phyloP scores from a whole-genome alignment of 2,329 filamentous ascomycete genomes.

The Pezicula neosporulosa region DNA sequence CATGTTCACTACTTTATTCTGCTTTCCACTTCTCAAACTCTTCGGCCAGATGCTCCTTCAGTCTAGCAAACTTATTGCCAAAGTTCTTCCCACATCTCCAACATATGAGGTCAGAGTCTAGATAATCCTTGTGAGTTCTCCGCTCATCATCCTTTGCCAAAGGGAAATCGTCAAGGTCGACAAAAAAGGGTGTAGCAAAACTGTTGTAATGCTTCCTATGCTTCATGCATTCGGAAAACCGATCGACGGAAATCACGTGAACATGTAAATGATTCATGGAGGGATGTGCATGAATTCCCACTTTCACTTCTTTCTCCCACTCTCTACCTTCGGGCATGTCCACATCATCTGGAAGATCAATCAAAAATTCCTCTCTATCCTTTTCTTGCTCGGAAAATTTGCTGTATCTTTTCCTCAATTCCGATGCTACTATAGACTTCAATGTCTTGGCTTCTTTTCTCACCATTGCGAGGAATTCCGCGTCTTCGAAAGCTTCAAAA shows the following conservation, averaged over 20 bases:
- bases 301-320: constrained; percentile 71
- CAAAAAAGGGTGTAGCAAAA: constrained; percentile 82
- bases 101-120: constrained; percentile 66
- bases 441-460: constrained; percentile 58
- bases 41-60: constrained; percentile 72
- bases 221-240: constrained; percentile 67
- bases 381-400: constrained; percentile 59
- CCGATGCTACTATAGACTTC: constrained; percentile 63
- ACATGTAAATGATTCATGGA: constrained; percentile 92
- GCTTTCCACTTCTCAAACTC: constrained; percentile 77
- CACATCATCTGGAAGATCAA: constrained; percentile 40
- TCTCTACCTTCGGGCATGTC: constrained; percentile 69
- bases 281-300: constrained; percentile 82
- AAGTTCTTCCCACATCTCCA: constrained; percentile 82
- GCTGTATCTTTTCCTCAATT: constrained; percentile 70
- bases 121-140: constrained; percentile 54
- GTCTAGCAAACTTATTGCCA: constrained; percentile 65
- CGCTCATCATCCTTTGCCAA: constrained; percentile 62
- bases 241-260: constrained; percentile 80
- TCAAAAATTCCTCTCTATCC: constrained; percentile 60
- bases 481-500: constrained; percentile 71
- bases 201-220: constrained; percentile 90
- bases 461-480: constrained; percentile 63
- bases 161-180: constrained; percentile 77
- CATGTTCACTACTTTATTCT: constrained; percentile 36